Evolutionary conservation across 2,329 filamentous ascomycete species (phyloP).

Genomic region (Aureobasidium sp.): DNA sequence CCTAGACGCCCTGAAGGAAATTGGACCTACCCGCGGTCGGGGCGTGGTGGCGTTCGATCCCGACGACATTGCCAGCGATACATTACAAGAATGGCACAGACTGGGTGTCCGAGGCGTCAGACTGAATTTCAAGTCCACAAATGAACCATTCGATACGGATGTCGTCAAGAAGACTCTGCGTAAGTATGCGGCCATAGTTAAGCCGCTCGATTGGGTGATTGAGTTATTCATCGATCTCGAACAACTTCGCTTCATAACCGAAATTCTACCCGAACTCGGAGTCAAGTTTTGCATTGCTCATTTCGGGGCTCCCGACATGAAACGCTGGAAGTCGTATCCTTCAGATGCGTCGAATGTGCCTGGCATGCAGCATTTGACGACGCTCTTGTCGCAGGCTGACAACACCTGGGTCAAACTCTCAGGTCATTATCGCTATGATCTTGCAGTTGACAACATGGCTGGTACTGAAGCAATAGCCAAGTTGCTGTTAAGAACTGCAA

Average conservation of each 20-base stretch:
- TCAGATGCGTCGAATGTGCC: slow-evolving; percentile 10
- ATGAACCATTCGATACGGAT: slow-evolving; percentile 28
- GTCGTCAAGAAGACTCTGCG: slow-evolving; percentile 37
- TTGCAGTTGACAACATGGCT: slow-evolving; percentile 35
- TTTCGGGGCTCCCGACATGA: slow-evolving; percentile 34
- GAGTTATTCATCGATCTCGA: slow-evolving; percentile 50
- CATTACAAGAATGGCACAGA: slow-evolving; percentile 21
- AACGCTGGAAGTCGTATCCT: slow-evolving; percentile 22
- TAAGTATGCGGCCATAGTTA: slow-evolving; percentile 43
- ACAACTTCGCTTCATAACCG: slow-evolving; percentile 40
- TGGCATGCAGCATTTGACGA: slow-evolving; percentile 43
- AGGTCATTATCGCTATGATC: slow-evolving; percentile 47
- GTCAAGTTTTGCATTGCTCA: slow-evolving; percentile 52
- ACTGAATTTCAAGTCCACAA: slow-evolving; percentile 27
- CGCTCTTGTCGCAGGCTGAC: slow-evolving; percentile 36
- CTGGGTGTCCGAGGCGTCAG: slow-evolving; percentile 26
- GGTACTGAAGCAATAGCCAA: slow-evolving; percentile 38
- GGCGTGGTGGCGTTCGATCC: slow-evolving; percentile 26
- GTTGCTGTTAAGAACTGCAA: slow-evolving; percentile 40
- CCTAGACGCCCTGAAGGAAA: slow-evolving; percentile 23
- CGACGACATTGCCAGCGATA: slow-evolving; percentile 17
- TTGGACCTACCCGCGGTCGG: slow-evolving; percentile 18
- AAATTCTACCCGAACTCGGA: slow-evolving; percentile 38
- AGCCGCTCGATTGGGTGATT: slow-evolving; percentile 46
- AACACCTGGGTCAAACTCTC: slow-evolving; percentile 51